Evolutionary conservation across 1,284 basidiomycete genomes (phyloP).

Genomic region (Ustanciosporium gigantosporum): DNA sequence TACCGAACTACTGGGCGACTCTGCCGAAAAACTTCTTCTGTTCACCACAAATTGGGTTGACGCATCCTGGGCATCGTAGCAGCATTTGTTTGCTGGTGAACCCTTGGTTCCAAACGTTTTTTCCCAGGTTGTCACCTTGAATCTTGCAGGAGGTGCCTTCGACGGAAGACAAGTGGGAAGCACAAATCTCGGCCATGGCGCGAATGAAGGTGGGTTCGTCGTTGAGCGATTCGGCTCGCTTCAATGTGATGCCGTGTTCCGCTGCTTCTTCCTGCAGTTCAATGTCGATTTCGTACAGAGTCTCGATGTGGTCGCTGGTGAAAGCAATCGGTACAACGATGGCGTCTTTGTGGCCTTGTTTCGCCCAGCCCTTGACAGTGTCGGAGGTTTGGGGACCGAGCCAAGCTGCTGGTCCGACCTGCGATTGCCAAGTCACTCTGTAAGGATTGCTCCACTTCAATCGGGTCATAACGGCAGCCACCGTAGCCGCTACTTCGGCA

Average conservation of each 20-base stretch:
- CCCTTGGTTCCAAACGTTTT: conserved; percentile 52
- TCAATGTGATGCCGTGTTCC: conserved; percentile 85
- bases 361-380: conserved; percentile 87
- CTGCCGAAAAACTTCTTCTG: conserved; percentile 81
- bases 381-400: conserved; percentile 95
- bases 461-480: conserved; percentile 53
- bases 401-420: conserved; percentile 97
- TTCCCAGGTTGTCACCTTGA: conserved; percentile 19
- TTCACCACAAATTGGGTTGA: conserved; percentile 79
- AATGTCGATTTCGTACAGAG: conserved; percentile 91
- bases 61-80: conserved; percentile 90
- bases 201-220: conserved; percentile 95
- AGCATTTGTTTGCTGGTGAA: conserved; percentile 76
- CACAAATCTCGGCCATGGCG: conserved; percentile 89
- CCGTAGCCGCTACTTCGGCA: conserved; percentile 91
- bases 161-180: conserved; percentile 70
- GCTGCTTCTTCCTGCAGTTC: conserved; percentile 81
- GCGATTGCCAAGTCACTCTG: conserved; percentile 95
- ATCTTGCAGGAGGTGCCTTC: conserved; percentile 21
- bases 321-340: conserved; percentile 95
- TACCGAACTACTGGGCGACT: conserved; percentile 1
- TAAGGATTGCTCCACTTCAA: conserved; percentile 65
- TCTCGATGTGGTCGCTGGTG: conserved; percentile 99
- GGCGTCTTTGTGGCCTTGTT: conserved; percentile 82
- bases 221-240: conserved; percentile 93